Percentiles rank a stretch among this genome's conserved stretches.
Evolutionary conservation across 225 moss, liverwort and hornwort species (phyloP).

Genomic region (Physcomitrellopsis africana): DNA sequence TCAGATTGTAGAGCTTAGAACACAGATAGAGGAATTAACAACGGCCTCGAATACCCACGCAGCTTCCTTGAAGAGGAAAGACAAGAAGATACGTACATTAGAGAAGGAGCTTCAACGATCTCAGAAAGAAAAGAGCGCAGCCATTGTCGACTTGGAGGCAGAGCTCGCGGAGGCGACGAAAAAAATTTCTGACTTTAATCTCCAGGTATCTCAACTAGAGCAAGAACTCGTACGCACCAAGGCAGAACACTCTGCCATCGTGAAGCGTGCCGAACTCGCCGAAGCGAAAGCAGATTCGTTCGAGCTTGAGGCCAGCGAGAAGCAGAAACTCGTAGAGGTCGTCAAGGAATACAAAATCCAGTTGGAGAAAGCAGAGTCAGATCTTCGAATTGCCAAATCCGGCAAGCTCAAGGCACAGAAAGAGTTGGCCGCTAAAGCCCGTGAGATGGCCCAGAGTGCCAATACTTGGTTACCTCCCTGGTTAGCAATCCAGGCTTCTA

Average conservation of each 20-base stretch:
- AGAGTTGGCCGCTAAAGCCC: conserved; percentile 41
- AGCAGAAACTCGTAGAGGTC: conserved; percentile 32
- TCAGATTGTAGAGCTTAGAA: conserved; percentile 46
- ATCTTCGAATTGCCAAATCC: conserved; percentile 42
- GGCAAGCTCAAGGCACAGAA: conserved; percentile 51
- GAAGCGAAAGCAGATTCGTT: conserved; percentile 45
- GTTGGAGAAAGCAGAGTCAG: conserved; percentile 39
- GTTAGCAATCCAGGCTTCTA: conserved; percentile 36
- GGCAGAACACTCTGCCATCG: not conserved
- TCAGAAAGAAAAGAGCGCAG: conserved; percentile 16
- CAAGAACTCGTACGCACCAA: conserved; percentile 35
- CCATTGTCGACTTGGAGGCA: conserved; percentile 22
- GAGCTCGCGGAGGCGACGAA: conserved; percentile 25
- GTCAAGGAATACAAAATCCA: conserved; percentile 39
- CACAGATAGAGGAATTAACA: conserved; percentile 38
- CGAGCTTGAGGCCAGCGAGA: conserved; percentile 39
- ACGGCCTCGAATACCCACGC: conserved; percentile 47
- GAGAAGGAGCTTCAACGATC: conserved; percentile 44
- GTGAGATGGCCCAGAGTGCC: conserved; percentile 42
- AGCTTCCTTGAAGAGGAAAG: conserved; percentile 45
- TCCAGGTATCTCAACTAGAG: conserved; percentile 33
- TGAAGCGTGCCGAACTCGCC: conserved; percentile 51
- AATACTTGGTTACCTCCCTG: conserved; percentile 66
- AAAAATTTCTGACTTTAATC: conserved; percentile 26
- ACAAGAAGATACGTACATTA: conserved; percentile 56